Evolutionary conservation across 495 filamentous ascomycete genomes (phyloP).

Genomic region (Penicillium fimorum): DNA sequence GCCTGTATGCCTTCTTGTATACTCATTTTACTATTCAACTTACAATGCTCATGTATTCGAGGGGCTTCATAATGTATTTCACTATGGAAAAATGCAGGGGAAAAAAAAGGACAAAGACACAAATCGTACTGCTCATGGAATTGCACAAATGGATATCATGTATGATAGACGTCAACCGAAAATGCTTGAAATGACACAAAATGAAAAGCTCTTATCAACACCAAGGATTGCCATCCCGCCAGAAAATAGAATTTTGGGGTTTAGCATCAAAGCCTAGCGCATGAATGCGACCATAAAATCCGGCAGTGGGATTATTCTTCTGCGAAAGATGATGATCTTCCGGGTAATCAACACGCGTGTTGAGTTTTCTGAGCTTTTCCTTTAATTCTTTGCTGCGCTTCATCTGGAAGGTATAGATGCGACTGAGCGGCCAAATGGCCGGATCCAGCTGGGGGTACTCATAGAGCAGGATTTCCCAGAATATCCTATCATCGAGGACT

Average conservation of each 20-base stretch:
- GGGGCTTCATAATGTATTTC: neutral
- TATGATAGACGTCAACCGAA: neutral
- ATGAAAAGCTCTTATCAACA: neutral
- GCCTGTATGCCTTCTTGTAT: conserved; percentile 8
- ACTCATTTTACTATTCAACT: neutral
- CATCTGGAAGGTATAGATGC: conserved; percentile 25
- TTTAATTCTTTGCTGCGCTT: conserved; percentile 5
- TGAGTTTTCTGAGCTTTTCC: conserved; percentile 1
- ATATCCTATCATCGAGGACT: conserved; percentile 2
- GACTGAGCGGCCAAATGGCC: conserved; percentile 18
- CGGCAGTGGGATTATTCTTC: conserved; percentile 14
- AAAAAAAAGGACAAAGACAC: neutral
- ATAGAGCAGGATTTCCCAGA: conserved; percentile 14
- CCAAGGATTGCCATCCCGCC: conserved; percentile 19
- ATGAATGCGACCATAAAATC: conserved; percentile 25
- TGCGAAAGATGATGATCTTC: conserved; percentile 12
- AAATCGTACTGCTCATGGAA: neutral
- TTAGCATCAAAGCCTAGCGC: conserved; percentile 16
- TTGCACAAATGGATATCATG: conserved; percentile 7
- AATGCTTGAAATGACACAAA: neutral
- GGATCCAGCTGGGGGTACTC: conserved; percentile 19
- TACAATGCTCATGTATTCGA: neutral
- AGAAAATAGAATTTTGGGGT: conserved; percentile 13
- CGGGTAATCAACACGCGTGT: conserved; percentile 19
- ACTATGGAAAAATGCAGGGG: neutral